These are phyloP conservation scores for Fraxinus pennsylvanica DNA, from an alignment of 257 asterid genomes.

Conservation along the genomic window DNA sequence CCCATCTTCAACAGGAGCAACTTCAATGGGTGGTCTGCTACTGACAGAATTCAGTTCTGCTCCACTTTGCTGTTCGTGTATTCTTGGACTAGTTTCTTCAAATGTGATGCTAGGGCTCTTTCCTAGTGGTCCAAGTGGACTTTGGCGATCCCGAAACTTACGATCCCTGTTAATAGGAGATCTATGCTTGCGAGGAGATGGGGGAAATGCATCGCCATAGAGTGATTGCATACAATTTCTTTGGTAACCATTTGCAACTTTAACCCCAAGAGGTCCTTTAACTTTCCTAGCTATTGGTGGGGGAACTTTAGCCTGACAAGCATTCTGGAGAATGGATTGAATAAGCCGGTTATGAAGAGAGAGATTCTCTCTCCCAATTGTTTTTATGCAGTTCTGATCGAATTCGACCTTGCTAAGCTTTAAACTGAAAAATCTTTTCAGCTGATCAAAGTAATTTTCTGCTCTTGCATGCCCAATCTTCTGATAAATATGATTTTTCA, in stretches of 20 bases:
- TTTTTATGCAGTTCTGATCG: constrained; percentile 51
- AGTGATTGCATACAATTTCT: constrained; percentile 56
- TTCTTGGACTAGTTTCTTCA: constrained; percentile 58
- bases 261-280: constrained; percentile 42
- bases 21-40: constrained; percentile 70
- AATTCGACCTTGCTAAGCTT: constrained; percentile 63
- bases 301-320: constrained; percentile 53
- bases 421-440: constrained; percentile 45
- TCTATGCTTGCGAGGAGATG: constrained; percentile 64
- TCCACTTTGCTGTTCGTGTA: constrained; percentile 72
- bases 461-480: constrained; percentile 77
- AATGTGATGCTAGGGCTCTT: constrained; percentile 59
- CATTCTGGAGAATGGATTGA: constrained; percentile 62
- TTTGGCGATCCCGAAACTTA: constrained; percentile 68
- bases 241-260: constrained; percentile 52
- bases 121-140: constrained; percentile 87
- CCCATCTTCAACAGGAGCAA: constrained; percentile 67
- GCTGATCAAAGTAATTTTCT: constrained; percentile 62
- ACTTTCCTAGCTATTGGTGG: constrained; percentile 51
- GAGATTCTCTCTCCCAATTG: constrained; percentile 73
- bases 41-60: constrained; percentile 70
- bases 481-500: constrained; percentile 56
- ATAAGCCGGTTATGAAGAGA: constrained; percentile 70
- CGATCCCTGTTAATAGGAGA: constrained; percentile 63
- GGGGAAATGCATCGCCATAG: constrained; percentile 57